Evolutionary conservation across 2,329 filamentous ascomycete genomes (phyloP), one percentile per base, ranked within the genome.

Genomic region (Phaeomoniella chlamydospora): DNA sequence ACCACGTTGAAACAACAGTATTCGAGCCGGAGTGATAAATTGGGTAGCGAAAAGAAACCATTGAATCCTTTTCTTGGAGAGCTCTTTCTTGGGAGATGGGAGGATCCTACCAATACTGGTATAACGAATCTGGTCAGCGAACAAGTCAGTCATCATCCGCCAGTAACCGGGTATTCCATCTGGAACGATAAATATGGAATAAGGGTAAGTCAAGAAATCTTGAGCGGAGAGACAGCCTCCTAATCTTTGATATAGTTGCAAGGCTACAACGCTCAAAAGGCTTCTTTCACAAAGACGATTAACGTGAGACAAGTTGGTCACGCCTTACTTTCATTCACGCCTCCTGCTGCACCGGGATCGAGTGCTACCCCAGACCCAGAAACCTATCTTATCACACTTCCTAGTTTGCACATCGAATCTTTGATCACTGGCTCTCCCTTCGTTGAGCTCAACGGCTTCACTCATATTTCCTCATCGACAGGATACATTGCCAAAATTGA

Each of bases 261-360:
- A 63, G 88, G 88, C 36, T 94, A 94, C 64, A 94, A 96, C 52
- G 88, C 83, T 12, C 90, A 96, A 55, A 96, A 94, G 58, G 87
- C 88, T 3, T 92, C 85, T 12, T 94, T 98, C 60, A 83, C 81
- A 43, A 79, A 80, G 47, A 94, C 88, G 31, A 94, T 96, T 57
- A 81, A 88, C 51, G 80, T 98, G 53, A 94, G 92, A 68, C 85
- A 93, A 62, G 80, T 92, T 47, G 88, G 88, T 22, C 87, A 94
- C 53, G 87, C 87, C 29, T 65, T 92, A 19, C 70, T 88, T 43
- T 81, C 83, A 34, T 64, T 94, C 40, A 62, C 54, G 31, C 52
- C 49, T 29, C 64, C 55, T 15, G 79, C 81, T 39, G 59, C 60
- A 14, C 22, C 22, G 6, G 66, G 56, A 49, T 60, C 70, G 45